Percentiles rank a stretch among this genome's conserved stretches.
phyloP scores from a whole-genome alignment of 139 green algal genomes.

The Chlamydomonas sphaeroides region DNA sequence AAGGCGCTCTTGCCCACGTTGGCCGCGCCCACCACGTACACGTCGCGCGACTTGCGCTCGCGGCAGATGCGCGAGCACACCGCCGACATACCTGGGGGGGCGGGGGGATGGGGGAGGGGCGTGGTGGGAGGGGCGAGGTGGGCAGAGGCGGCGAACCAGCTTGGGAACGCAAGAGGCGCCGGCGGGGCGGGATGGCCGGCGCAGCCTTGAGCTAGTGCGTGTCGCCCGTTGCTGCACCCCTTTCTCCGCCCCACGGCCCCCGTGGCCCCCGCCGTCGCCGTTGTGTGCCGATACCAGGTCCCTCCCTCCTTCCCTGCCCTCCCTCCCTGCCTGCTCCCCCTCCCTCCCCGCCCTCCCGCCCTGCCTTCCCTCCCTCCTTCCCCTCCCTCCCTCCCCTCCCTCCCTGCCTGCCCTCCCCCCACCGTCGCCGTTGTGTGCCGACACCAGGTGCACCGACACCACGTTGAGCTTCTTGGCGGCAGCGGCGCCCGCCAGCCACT shows the following conservation, averaged over 20 bases:
- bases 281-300: conserved; percentile 82
- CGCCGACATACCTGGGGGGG: conserved; percentile 59
- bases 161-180: too few relatives aligned
- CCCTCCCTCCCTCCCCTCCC: too few relatives aligned
- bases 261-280: conserved; percentile 46
- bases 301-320: too few relatives aligned
- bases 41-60: conserved; percentile 86
- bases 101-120: neutral
- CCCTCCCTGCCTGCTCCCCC: too few relatives aligned
- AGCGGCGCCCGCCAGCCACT: conserved; percentile 80
- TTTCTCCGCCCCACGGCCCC: too few relatives aligned
- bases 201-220: too few relatives aligned
- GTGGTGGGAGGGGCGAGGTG: too few relatives aligned
- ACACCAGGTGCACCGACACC: conserved; percentile 76
- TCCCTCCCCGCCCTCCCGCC: too few relatives aligned
- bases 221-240: too few relatives aligned
- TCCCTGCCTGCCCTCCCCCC: neutral
- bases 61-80: conserved; percentile 66
- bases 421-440: conserved; percentile 68
- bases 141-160: too few relatives aligned
- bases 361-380: neutral
- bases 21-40: conserved; percentile 94
- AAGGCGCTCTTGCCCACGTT: conserved; percentile 99
- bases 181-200: too few relatives aligned
- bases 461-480: conserved; percentile 75